These are phyloP conservation scores for Hymenoscyphus fraxineus DNA, from an alignment of 2,329 filamentous ascomycete genomes.

Conservation along the genomic window DNA sequence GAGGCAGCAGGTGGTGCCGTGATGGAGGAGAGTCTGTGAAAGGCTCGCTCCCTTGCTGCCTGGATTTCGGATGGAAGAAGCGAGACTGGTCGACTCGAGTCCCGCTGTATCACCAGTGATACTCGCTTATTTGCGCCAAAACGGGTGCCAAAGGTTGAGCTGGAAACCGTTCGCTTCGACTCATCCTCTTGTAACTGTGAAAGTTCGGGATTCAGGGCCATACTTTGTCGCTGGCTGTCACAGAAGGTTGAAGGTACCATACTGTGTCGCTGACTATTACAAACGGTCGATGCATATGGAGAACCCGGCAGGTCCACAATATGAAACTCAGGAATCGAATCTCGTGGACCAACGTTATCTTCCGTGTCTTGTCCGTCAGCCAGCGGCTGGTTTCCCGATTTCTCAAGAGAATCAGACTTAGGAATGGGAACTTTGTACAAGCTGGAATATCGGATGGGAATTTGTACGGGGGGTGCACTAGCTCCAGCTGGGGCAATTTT, in stretches of 20 bases:
- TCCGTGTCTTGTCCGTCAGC: not conserved
- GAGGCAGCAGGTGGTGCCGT: not conserved
- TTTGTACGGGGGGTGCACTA: conserved; percentile 1
- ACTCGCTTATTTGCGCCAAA: not conserved
- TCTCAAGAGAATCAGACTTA: not conserved
- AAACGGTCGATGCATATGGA: not conserved
- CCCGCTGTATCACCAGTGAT: not conserved
- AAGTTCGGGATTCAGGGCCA: not conserved
- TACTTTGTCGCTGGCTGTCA: not conserved
- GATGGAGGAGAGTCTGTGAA: not conserved
- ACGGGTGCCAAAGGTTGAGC: not conserved
- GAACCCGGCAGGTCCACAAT: not conserved
- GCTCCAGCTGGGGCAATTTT: conserved; percentile 6
- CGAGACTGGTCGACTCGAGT: not conserved
- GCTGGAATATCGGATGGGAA: conserved; percentile 23
- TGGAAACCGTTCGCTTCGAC: not conserved
- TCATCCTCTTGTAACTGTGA: not conserved
- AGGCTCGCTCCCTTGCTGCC: not conserved
- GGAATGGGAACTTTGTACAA: conserved; percentile 13
- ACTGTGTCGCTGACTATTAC: no score
- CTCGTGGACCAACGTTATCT: not conserved
- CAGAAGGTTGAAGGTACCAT: not conserved
- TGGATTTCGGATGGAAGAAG: not conserved
- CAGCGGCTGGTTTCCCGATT: not conserved
- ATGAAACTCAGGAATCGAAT: not conserved